Percentiles rank a stretch among this genome's conserved stretches.
phyloP scores from a whole-genome alignment of 1,284 basidiomycete species.

The Ustilago cynodontis region DNA sequence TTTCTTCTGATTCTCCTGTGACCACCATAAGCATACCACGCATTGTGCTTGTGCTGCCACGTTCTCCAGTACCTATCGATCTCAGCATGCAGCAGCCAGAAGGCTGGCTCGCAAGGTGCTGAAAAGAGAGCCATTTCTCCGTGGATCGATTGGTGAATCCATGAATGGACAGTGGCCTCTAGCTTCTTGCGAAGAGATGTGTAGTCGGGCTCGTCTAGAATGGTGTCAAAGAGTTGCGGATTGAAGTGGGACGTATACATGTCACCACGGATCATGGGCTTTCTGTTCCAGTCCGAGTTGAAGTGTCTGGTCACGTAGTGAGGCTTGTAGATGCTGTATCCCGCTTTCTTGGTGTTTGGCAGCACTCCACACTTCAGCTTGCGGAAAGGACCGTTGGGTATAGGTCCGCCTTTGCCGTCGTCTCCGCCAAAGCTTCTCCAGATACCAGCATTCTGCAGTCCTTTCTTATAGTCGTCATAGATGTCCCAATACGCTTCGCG shows the following conservation, averaged over 20 bases:
- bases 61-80: slow-evolving; percentile 37
- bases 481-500: slow-evolving; percentile 42
- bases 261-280: slow-evolving; percentile 30
- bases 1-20: slow-evolving; percentile 6
- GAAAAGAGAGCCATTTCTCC: slow-evolving; percentile 38
- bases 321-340: slow-evolving; percentile 28
- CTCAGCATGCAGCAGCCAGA: slow-evolving; percentile 44
- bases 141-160: slow-evolving; percentile 31
- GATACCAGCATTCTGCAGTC: slow-evolving; percentile 14
- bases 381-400: slow-evolving; percentile 29
- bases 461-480: slow-evolving; percentile 15
- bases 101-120: slow-evolving; percentile 35
- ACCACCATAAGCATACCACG: slow-evolving; percentile 23
- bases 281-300: slow-evolving; percentile 27
- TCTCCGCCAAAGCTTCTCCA: slow-evolving; percentile 18
- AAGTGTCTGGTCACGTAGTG: slow-evolving; percentile 43
- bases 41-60: slow-evolving; percentile 12
- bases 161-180: slow-evolving; percentile 27
- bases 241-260: slow-evolving; percentile 38
- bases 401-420: slow-evolving; percentile 25
- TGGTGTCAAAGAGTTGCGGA: not conserved
- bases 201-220: slow-evolving; percentile 17
- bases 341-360: slow-evolving; percentile 28
- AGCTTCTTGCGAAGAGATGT: slow-evolving; percentile 7
- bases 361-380: slow-evolving; percentile 18